Evolutionary conservation across 768 basidiomycete genomes (phyloP).

Genomic region (Cystobasidiopsis lactophilus): DNA sequence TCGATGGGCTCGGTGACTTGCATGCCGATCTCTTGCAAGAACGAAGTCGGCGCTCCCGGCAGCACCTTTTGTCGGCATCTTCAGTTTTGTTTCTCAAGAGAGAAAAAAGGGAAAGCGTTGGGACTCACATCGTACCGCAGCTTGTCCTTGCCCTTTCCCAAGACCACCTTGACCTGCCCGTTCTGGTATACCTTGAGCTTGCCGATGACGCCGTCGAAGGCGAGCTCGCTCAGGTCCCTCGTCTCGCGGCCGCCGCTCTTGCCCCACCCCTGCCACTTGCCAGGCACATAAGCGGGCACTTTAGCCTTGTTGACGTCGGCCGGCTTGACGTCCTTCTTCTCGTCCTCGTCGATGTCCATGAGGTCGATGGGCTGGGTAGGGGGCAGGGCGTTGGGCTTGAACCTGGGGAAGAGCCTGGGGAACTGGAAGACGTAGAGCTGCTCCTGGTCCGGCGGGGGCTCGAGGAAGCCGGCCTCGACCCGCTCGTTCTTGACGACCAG

Average conservation of each 20-base stretch:
- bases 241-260: conserved; percentile 8
- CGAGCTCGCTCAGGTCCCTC: background rate
- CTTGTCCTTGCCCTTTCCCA: conserved; percentile 16
- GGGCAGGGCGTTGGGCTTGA: background rate
- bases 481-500: background rate
- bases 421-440: conserved; percentile 21
- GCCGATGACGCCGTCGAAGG: conserved; percentile 15
- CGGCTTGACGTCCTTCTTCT: conserved; percentile 11
- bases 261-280: conserved; percentile 13
- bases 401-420: conserved; percentile 18
- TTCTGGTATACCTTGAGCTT: conserved; percentile 15
- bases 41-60: conserved; percentile 18
- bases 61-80: conserved; percentile 10
- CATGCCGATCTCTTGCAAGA: conserved; percentile 20
- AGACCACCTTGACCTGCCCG: conserved; percentile 15
- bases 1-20: conserved; percentile 3
- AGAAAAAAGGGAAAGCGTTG: too few relatives aligned
- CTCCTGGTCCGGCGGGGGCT: conserved; percentile 12
- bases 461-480: conserved; percentile 4
- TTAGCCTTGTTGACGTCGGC: conserved; percentile 2
- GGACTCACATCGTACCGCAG: background rate
- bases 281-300: conserved; percentile 6
- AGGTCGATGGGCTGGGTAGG: background rate
- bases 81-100: background rate
- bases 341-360: background rate